These are phyloP conservation scores for Prunella vulgaris DNA, from an alignment of 257 asterid genomes.

Conservation along the genomic window DNA sequence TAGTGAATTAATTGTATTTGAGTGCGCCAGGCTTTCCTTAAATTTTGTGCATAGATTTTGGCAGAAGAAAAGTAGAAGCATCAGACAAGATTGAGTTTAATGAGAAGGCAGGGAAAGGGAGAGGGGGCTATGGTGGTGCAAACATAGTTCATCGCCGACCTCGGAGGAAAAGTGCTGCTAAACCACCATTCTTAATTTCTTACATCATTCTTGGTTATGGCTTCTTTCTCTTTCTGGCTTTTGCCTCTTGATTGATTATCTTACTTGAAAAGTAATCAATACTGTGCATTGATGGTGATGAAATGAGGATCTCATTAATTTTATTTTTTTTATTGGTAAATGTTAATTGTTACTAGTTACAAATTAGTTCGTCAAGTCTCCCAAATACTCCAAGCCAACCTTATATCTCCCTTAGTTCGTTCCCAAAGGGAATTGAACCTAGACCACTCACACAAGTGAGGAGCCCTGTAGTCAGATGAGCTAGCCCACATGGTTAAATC, in stretches of 20 bases:
- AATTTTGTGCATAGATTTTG: conserved; percentile 8
- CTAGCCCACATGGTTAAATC: too few species aligned
- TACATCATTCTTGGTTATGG: conserved; percentile 20
- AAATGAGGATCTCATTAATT: too few species aligned
- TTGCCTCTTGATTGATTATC: neutral
- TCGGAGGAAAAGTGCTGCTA: conserved; percentile 13
- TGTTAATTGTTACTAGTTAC: neutral
- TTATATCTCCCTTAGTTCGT: too few species aligned
- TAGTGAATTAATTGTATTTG: too few species aligned
- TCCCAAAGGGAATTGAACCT: too few species aligned
- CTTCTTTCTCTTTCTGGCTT: conserved; percentile 19
- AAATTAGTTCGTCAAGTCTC: too few species aligned
- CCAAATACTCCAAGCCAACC: too few species aligned
- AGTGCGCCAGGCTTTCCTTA: too few species aligned
- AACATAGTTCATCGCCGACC: conserved; percentile 34
- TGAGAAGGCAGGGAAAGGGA: conserved; percentile 28
- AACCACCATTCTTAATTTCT: conserved; percentile 12
- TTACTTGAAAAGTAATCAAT: neutral
- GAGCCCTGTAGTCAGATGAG: too few species aligned
- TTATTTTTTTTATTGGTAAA: neutral
- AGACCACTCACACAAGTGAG: too few species aligned
- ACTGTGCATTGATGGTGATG: too few species aligned
- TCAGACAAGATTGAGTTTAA: neutral
- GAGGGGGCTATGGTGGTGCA: conserved; percentile 43
- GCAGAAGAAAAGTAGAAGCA: conserved; percentile 9